Conservation (phyloP, 441 rosid genomes). For the Brassica hybrid region DNA sequence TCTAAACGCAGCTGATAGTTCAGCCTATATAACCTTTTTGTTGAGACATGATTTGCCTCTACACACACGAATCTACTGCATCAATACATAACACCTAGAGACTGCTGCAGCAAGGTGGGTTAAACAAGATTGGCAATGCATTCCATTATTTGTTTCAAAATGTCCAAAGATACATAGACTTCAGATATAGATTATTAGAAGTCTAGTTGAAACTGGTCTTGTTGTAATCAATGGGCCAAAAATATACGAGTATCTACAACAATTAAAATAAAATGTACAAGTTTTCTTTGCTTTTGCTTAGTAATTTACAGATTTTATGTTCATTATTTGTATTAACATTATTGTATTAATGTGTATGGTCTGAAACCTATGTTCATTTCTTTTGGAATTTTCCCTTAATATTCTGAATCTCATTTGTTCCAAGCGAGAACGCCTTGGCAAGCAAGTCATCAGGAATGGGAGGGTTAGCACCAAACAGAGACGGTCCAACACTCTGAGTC, state of each 20-base stretch:
- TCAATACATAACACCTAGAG: too few relatives aligned
- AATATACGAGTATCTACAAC: conserved; percentile 25
- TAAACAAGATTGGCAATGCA: conserved; percentile 7
- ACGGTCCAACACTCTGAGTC: conserved; percentile 58
- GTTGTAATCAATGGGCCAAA: conserved; percentile 18
- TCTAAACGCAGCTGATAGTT: not conserved
- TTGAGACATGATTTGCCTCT: not conserved
- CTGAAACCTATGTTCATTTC: conserved; percentile 30
- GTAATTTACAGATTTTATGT: conserved; percentile 19
- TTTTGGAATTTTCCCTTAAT: conserved; percentile 55
- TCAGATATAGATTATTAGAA: not conserved
- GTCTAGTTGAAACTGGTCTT: conserved; percentile 23
- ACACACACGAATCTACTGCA: not conserved
- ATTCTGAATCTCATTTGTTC: conserved; percentile 59
- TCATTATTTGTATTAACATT: conserved; percentile 1
- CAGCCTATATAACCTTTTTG: not conserved
- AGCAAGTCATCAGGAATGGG: conserved; percentile 61
- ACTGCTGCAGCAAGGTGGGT: too few relatives aligned
- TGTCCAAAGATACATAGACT: not conserved
- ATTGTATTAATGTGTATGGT: not conserved
- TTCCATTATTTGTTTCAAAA: conserved; percentile 14
- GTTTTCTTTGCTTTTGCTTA: conserved; percentile 25
- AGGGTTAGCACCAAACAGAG: conserved; percentile 66
- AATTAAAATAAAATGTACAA: conserved; percentile 16
- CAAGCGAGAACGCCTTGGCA: conserved; percentile 68